Conservation (phyloP, 2,329 filamentous ascomycete species). For the Stenocarpella maydis region DNA sequence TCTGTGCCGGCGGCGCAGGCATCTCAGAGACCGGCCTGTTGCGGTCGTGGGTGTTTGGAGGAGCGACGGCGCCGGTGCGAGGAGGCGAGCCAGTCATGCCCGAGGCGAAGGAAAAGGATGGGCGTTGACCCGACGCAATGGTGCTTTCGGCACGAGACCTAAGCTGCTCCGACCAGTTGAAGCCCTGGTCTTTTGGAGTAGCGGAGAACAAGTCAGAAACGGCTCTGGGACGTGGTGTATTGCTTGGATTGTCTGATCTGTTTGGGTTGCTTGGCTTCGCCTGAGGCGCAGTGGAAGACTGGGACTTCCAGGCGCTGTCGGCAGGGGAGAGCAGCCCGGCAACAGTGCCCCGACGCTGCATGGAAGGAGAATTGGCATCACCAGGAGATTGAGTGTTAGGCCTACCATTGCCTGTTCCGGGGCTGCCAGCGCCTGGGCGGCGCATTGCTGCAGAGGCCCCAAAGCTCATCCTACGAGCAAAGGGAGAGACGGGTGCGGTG, state of each 20-base stretch:
- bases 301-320: conserved; percentile 45
- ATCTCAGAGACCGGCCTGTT: conserved; percentile 75
- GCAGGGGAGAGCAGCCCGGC: conserved; percentile 43
- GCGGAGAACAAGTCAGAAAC: conserved; percentile 70
- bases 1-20: conserved; percentile 63
- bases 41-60: conserved; percentile 63
- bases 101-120: conserved; percentile 66
- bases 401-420: conserved; percentile 68
- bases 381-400: conserved; percentile 49
- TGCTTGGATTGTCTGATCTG: conserved; percentile 72
- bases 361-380: conserved; percentile 43
- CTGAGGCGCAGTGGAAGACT: conserved; percentile 33
- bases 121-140: conserved; percentile 61
- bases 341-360: conserved; percentile 40
- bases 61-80: conserved; percentile 41
- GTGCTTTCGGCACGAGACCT: conserved; percentile 89
- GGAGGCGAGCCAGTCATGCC: conserved; percentile 53
- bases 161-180: conserved; percentile 97
- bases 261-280: conserved; percentile 62
- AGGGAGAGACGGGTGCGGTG: conserved; percentile 75
- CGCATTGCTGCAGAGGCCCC: conserved; percentile 78
- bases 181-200: conserved; percentile 82
- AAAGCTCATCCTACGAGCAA: conserved; percentile 87
- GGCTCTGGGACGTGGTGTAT: conserved; percentile 62
- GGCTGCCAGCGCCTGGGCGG: conserved; percentile 62